Evolutionary conservation across 345 rosid species (phyloP), one percentile per base, ranked within the genome.

Genomic region (Euphorbia peplus): DNA sequence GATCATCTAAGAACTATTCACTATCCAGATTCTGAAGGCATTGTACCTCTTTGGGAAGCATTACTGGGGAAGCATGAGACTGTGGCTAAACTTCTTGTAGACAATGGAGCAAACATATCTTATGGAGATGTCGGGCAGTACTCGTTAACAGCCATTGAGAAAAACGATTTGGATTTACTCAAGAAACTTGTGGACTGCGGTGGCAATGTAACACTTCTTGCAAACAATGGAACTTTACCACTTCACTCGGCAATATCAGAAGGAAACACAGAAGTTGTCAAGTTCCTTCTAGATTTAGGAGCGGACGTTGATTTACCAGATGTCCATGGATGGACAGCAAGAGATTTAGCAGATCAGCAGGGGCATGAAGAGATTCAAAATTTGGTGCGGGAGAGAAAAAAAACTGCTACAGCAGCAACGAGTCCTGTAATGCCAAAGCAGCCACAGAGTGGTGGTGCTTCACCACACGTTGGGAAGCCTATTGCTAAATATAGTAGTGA

Each of bases 1-100:
- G 22, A 55, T 15, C 28, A 21, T 52, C 35, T 26, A 41, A 46
- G 26, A 37, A 13, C 29, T 65, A 50, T 48, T 63, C 11, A 22
- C 70, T 42, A 9, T 69, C 73, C 89, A 93, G 98, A 93, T 81
- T 74, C 83, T 0, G 93, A 90, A 80, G 96, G 97, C 48, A 89
- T 66, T 53, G 85, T 93, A 26, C 90, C 98, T 0, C 70, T 93
- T 42, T 93, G 96, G 98, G 97, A 90, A 75, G 97, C 98, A 66
- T 74, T 93, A 54, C 37, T 70, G 61, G 93, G 90, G 59, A 70
- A 79, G 63, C 93, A 90, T 60, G 64, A 83, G 35, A 61, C 66
- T 1, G 80, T 85, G 57, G 66, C 79, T 12, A 84, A 85, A 64
- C 81, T 86, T 42, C 84, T 93, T 0, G 56, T 73, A 4, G 88